Conservation (phyloP, 177 flowering plant species). For the Telopea speciosissima region DNA sequence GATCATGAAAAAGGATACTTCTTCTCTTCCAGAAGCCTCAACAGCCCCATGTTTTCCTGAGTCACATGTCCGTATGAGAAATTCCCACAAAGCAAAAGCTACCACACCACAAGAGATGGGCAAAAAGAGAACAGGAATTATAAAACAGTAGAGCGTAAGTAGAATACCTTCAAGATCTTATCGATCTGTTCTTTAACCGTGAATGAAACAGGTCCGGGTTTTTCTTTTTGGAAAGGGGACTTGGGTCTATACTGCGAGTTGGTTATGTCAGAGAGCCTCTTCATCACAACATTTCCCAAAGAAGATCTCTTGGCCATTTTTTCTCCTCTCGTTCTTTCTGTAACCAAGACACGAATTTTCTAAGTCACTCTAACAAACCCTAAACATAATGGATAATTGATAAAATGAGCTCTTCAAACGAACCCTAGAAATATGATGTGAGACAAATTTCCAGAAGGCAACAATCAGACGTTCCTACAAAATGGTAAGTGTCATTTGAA, state of each 20-base stretch:
- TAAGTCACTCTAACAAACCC: not conserved
- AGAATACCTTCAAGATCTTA: conserved; percentile 46
- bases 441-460: not conserved
- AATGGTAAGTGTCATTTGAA: not conserved
- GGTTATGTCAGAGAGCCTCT: conserved; percentile 60
- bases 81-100: conserved; percentile 3
- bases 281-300: conserved; percentile 37
- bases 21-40: conserved; percentile 53
- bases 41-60: conserved; percentile 52
- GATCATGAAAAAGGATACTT: conserved; percentile 38
- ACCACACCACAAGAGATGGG: not conserved
- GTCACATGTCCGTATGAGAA: conserved; percentile 9
- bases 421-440: conserved; percentile 6
- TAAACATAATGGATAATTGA: conserved; percentile 2
- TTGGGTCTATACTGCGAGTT: conserved; percentile 31
- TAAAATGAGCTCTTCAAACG: not conserved
- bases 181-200: conserved; percentile 31
- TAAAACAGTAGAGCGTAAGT: not conserved
- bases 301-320: conserved; percentile 39
- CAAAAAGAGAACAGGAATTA: conserved; percentile 1
- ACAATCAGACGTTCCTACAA: conserved; percentile 6
- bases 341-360: not conserved
- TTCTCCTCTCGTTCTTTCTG: conserved; percentile 30
- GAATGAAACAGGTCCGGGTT: conserved; percentile 10
- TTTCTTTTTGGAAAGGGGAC: conserved; percentile 23